Conservation (phyloP, 768 basidiomycete species). For the Leccinum boreale region DNA sequence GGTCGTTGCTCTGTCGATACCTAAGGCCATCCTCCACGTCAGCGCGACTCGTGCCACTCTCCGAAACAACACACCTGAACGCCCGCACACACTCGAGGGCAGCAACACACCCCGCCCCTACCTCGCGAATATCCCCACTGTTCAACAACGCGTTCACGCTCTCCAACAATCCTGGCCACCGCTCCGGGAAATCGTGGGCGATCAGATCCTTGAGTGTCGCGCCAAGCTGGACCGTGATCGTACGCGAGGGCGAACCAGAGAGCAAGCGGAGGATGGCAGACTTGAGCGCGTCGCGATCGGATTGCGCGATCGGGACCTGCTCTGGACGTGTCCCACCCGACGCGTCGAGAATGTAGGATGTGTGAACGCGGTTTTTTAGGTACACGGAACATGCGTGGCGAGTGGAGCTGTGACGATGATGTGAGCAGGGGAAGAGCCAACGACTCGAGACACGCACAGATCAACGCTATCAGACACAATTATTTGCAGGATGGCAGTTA, state of each 20-base stretch:
- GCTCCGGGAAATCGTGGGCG: conserved; percentile 71
- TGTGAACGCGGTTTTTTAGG: conserved; percentile 85
- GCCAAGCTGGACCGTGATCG: conserved; percentile 74
- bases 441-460: conserved; percentile 55
- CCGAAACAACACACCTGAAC: conserved; percentile 21
- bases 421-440: conserved; percentile 12
- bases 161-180: conserved; percentile 70
- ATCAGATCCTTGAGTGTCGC: conserved; percentile 71
- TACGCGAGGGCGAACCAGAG: conserved; percentile 59
- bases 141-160: conserved; percentile 61
- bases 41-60: conserved; percentile 28
- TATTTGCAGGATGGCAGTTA: conserved; percentile 82
- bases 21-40: conserved; percentile 38
- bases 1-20: conserved; percentile 63
- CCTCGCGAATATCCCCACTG: conserved; percentile 65
- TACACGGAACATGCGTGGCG: conserved; percentile 85
- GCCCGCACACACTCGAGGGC: conserved; percentile 75
- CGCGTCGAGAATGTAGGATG: conserved; percentile 54
- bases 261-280: conserved; percentile 66
- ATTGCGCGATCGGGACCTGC: conserved; percentile 54
- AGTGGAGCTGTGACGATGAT: conserved; percentile 49
- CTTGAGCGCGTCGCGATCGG: conserved; percentile 75
- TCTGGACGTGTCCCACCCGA: conserved; percentile 48
- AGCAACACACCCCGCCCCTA: conserved; percentile 79
- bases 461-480: conserved; percentile 76